Evolutionary conservation across 2,329 filamentous ascomycete genomes (phyloP), one percentile per base, ranked within the genome.

Genomic region (Pseudogymnoascus sp.): DNA sequence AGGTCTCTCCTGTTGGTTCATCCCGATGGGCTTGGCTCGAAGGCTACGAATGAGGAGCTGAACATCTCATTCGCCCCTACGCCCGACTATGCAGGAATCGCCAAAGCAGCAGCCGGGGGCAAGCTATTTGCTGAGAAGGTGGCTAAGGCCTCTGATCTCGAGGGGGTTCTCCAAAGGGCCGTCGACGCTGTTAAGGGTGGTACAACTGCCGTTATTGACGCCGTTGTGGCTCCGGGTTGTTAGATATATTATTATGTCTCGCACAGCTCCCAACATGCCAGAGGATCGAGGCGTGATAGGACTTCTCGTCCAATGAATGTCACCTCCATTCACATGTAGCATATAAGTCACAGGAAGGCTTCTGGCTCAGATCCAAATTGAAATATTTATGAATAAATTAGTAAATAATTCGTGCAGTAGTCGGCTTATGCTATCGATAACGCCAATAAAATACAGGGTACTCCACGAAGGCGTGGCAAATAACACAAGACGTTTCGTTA

Each of bases 81-180:
- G 2, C 87, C 87, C 0, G 86, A 89, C 66, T 89, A 89, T 69
- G 77, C 84, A 0, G 86, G 86, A 0, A 89, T 89, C 65, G 87
- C 87, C 0, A 85, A 83, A 72, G 87, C 87, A 5, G 85, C 87
- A 0, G 80, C 81, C 0, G 86, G 86, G 5, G 85, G 85, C 0
- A 77, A 84, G 61, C 70, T 85, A 2, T 89, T 85, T 83, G 84
- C 85, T 4, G 84, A 78, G 5, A 78, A 81, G 64, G 85, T 85
- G 1, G 78, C 79, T 1, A 85, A 80, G 4, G 81, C 81, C 1
- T 78, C 79, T 3, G 82, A 89, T 42, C 70, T 89, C 60, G 76
- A 79, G 1, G 78, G 75, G 63, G 69, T 83, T 59, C 71, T 89
- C 60, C 80, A 80, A 0, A 77, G 84, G 69, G 87, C 86, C 5